These are phyloP conservation scores for Fusarium sp. DNA, from an alignment of 2,329 filamentous ascomycete species.

Conservation along the genomic window DNA sequence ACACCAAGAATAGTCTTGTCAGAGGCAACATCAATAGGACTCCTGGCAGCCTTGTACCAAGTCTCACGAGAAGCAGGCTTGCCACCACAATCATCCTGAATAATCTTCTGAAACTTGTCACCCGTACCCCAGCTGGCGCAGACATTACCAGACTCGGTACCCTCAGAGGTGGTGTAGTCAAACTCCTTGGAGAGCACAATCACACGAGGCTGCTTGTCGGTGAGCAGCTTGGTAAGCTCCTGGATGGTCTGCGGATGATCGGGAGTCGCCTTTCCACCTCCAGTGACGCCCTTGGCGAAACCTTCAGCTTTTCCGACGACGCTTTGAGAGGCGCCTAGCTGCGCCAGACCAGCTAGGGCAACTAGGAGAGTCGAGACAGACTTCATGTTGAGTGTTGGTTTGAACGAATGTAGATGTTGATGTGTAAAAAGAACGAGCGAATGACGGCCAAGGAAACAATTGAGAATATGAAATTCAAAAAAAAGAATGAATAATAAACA, in stretches of 20 bases:
- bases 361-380: not conserved
- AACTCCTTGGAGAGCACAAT: conserved; percentile 68
- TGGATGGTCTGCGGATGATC: conserved; percentile 65
- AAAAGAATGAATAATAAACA: not conserved
- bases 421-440: not conserved
- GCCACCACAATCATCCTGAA: conserved; percentile 22
- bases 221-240: conserved; percentile 69
- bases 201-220: conserved; percentile 63
- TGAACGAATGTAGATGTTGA: not conserved
- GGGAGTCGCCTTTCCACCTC: conserved; percentile 67
- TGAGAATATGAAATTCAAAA: not conserved
- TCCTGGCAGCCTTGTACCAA: conserved; percentile 62
- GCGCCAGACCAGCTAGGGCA: conserved; percentile 6
- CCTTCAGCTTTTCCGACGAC: conserved; percentile 55
- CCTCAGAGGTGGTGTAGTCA: conserved; percentile 67
- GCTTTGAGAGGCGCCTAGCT: conserved; percentile 5
- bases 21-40: conserved; percentile 63
- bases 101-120: conserved; percentile 50
- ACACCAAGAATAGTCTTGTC: conserved; percentile 68
- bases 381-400: conserved; percentile 3
- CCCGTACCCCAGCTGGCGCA: not conserved
- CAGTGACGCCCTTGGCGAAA: conserved; percentile 66
- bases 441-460: not conserved
- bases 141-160: conserved; percentile 36
- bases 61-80: conserved; percentile 43